Evolutionary conservation across 2,329 filamentous ascomycete species (phyloP), one percentile per base, ranked within the genome.

Genomic region (Sporothrix sp.): DNA sequence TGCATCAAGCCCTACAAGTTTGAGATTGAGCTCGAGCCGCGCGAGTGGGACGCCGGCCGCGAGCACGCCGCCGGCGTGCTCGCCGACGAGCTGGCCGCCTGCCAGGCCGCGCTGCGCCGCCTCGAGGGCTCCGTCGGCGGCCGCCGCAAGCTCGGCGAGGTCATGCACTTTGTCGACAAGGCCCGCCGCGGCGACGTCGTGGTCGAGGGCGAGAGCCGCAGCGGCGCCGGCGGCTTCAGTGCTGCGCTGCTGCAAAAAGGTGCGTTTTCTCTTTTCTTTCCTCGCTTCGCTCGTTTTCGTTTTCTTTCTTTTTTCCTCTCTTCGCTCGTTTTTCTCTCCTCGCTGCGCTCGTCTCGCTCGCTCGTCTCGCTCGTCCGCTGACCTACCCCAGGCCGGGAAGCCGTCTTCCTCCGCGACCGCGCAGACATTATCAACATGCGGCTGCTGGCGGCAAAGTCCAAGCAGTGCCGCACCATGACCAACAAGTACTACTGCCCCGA

Each of bases 1-100:
- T 98, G 91, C 64, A 94, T 98, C 68, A 98, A 98, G 67, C 93
- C 94, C 0, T 98, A 91, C 73, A 98, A 98, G 65, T 97, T 91
- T 59, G 89, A 96, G 56, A 95, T 98, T 52, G 93, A 98, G 60
- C 82, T 98, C 39, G 88, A 95, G 61, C 86, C 90, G 35, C 75
- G 81, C 7, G 94, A 98, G 65, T 98, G 93, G 93, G 66, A 74
- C 3, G 81, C 85, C 54, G 90, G 89, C 0, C 76, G 91, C 47
- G 89, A 95, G 40, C 93, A 94, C 59, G 84, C 91, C 1, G 77
- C 81, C 35, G 76, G 73, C 8, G 82, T 93, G 1, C 70, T 98
- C n/a, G 94, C 94, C 66, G 82, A 84, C 46, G 93, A 98, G 65
- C 73, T 98, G 4, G 76, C 79, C 52, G 87, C 89, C 21, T 95